Percentiles rank a stretch among this genome's conserved stretches.
Conservation (phyloP, 371 early-diverging fungal species). For the Mucor indicus region DNA sequence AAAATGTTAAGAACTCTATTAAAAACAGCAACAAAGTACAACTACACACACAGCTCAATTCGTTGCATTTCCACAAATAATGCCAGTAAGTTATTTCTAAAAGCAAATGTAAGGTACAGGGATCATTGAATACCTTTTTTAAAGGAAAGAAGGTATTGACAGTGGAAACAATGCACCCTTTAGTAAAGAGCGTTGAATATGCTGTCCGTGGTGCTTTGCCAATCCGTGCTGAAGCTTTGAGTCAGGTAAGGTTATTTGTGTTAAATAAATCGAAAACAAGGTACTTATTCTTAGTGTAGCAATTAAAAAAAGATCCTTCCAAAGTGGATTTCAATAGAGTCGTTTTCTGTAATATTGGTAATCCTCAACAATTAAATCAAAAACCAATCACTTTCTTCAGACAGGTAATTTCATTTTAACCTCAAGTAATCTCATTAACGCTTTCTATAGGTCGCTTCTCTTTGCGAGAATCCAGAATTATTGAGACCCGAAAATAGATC, state of each 20-base stretch:
- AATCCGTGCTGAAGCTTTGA: constrained; percentile 88
- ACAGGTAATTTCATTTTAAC: constrained; percentile 60
- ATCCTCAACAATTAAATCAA: constrained; percentile 95
- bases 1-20: neutral
- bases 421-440: neutral
- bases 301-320: constrained; percentile 28
- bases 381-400: constrained; percentile 96
- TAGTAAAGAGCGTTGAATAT: constrained; percentile 81
- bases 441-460: constrained; percentile 66
- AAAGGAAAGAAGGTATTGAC: constrained; percentile 33
- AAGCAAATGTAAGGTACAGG: no score
- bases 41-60: neutral
- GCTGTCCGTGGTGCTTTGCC: constrained; percentile 97
- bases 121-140: neutral
- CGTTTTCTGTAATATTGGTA: constrained; percentile 95
- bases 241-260: constrained; percentile 53
- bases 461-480: constrained; percentile 86
- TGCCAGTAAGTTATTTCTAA: neutral
- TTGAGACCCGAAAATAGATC: constrained; percentile 54
- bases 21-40: neutral
- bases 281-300: constrained; percentile 1
- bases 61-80: neutral
- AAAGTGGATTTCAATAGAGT: constrained; percentile 73
- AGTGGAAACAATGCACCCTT: constrained; percentile 68
- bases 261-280: no score